phyloP scores from a whole-genome alignment of 805 yeast species.

The Cyberlindnera xylosilytica region DNA sequence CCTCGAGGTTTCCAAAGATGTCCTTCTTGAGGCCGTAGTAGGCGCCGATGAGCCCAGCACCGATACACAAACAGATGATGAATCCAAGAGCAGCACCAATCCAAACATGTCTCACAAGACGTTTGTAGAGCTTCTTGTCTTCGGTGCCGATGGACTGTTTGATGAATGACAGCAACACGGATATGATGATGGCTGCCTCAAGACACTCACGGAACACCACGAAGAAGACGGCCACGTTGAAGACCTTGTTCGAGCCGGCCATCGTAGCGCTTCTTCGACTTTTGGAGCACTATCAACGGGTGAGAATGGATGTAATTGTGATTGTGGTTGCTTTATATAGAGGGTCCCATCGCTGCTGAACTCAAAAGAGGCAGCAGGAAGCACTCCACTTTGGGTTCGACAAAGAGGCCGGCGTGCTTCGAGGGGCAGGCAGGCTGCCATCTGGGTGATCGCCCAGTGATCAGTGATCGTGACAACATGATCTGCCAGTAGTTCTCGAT shows the following conservation, averaged over 20 bases:
- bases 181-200: slow-evolving; percentile 89
- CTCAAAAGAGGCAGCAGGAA: no score
- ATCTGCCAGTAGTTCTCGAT: no score
- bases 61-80: slow-evolving; percentile 73
- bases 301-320: background rate
- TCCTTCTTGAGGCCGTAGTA: slow-evolving; percentile 79
- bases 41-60: slow-evolving; percentile 93
- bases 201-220: slow-evolving; percentile 90
- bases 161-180: slow-evolving; percentile 87
- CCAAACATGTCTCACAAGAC: slow-evolving; percentile 79
- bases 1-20: slow-evolving; percentile 85
- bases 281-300: no score
- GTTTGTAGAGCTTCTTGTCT: slow-evolving; percentile 55
- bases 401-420: no score
- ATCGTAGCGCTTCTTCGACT: no score
- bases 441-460: no score
- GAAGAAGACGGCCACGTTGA: slow-evolving; percentile 62
- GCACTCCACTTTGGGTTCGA: no score
- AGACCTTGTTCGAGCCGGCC: slow-evolving; percentile 16
- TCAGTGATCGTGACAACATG: no score
- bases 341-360: no score
- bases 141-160: slow-evolving; percentile 74
- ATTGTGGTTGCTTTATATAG: no score
- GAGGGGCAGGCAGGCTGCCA: no score
- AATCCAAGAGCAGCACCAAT: slow-evolving; percentile 73